Base-by-base conservation (phyloP, 495 filamentous ascomycete species). In the Aspergillus biplanus region DNA sequence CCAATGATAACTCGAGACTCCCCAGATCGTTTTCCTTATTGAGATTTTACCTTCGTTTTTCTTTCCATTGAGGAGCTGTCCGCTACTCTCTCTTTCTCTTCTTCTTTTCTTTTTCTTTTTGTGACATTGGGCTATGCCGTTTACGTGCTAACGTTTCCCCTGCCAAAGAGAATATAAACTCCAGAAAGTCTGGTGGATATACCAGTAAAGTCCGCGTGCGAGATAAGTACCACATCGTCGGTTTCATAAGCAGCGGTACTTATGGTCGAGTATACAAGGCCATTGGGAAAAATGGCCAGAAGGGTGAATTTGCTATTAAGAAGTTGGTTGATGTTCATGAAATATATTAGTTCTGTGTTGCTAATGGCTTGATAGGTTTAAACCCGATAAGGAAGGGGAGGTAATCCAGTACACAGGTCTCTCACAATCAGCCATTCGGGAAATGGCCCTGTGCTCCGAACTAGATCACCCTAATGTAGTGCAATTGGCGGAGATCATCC, bases 191-290 rank as follows among this genome's bases (percentile, higher is more conserved):
- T 33, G 70, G 71, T 62, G 76, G 79, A 39, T 97, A 96, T 73
- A 88, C 88, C 70, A 92, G 88, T 72, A 96, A 97, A 73, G 92
- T 97, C 55, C 85, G 90, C 46, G 90, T 99, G 31, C 88, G 87
- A 46, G 94, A 98, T 72, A 87, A 87, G 63, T 99, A 99, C 80
- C 90, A 94, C 61, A 92, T 99, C 68, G 86, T 99, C 55, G 95
- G 95, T 33, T 99, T 99, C 83, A 99, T 98, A 69, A 95, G 91
- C 70, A 96, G 92, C 65, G 95, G 95, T 42, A 99, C 95, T n/a
- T 99, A 99, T 86, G 95, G 95, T 32, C 88, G 94, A 5, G 95
- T 99, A 12, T 99, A 98, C 85, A 99, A 98, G 73, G 95, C 95
- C 18, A 75, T 89, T 13, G 90, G 91, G 65, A 89, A 88, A 67